A percentile compares a stretch with the other conserved stretches of the same genome.
Conservation (phyloP, 345 rosid species). For the Bretschneidera sinensis region DNA sequence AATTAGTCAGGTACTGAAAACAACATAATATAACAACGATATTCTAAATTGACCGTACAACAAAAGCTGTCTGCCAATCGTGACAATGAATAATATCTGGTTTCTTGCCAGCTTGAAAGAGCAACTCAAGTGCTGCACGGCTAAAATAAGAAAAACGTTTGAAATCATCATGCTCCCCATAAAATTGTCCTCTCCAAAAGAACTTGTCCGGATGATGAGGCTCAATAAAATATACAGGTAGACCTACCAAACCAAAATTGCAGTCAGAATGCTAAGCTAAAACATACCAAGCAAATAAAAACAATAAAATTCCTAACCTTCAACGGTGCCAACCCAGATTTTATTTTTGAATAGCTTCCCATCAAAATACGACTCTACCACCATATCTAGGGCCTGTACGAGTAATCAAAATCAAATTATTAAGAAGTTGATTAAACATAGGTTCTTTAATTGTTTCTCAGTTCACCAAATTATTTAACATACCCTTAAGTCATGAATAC, state of each 20-base stretch:
- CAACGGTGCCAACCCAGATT: conserved; percentile 88
- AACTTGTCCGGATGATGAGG: conserved; percentile 94
- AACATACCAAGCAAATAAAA: conserved; percentile 12
- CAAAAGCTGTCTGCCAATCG: conserved; percentile 99
- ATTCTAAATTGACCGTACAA: conserved; percentile 44
- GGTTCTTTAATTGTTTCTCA: conserved; percentile 5
- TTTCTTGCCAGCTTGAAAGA: conserved; percentile 83
- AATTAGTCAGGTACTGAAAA: conserved; percentile 6
- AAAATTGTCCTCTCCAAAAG: conserved; percentile 92
- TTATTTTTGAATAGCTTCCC: conserved; percentile 79
- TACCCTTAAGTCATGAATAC: conserved; percentile 68
- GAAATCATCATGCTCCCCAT: conserved; percentile 95
- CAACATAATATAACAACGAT: neutral
- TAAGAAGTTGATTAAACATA: conserved; percentile 4
- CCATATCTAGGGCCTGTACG: conserved; percentile 74
- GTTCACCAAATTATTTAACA: conserved; percentile 14
- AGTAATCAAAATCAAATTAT: conserved; percentile 17
- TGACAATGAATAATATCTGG: conserved; percentile 98
- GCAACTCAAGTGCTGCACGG: conserved; percentile 92
- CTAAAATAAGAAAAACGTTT: conserved; percentile 91
- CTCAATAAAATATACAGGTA: conserved; percentile 94
- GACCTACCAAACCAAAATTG: conserved; percentile 50
- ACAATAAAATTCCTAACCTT: conserved; percentile 43
- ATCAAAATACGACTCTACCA: conserved; percentile 81
- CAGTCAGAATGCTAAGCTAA: conserved; percentile 26